Base-by-base conservation (phyloP, 805 yeast genomes). In the Diddensiella santjacobensis region DNA sequence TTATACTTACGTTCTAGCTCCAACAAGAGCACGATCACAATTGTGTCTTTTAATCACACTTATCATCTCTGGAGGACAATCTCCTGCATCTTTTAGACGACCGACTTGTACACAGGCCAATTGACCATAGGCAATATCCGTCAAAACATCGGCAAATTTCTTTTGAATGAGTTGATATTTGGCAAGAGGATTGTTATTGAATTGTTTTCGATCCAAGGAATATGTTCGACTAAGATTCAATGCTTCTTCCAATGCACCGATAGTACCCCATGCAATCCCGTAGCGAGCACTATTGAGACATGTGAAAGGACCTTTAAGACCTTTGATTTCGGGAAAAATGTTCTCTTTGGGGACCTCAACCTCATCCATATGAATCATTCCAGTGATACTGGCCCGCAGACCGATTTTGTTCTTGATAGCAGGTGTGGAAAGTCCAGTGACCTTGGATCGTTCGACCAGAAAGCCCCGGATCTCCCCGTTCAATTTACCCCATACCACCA, bases 291-390 rank as follows among this genome's bases (percentile, higher is more conserved):
- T 63, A 57, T 71, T 71, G 26, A 71, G 59, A 42, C 75, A 71
- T 3, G 74, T 60, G 56, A 71, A 71, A 4, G 75, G 74, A n/a
- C 74, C 74, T 60, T 68, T 71, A 40, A 71, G 63, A 3, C 74
- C 74, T 36, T 56, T 56, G 29, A 65, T 56, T n/a, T 56, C 59
- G 2, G 68, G 69, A 47, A 71, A 61, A 60, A 71, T 40, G 55
- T 71, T 67, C 55, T 70, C 75, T 43, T 57, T 66, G 19, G 74
- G 71, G 11, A 71, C 73, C 51, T 71, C 74, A 15, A 69, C 73
- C 29, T 67, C 68, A 50, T 71, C 75, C 66, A 71, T 64, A 42
- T 59, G 64, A 47, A 71, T 70, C 71, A 68, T 68, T 11, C 75
- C 75, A 3, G 74, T 71, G 45, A 68, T 67, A 45, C 69, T 61